Evolutionary conservation across 1,284 basidiomycete species (phyloP).

Genomic region (Microbotryomycetes sp.): DNA sequence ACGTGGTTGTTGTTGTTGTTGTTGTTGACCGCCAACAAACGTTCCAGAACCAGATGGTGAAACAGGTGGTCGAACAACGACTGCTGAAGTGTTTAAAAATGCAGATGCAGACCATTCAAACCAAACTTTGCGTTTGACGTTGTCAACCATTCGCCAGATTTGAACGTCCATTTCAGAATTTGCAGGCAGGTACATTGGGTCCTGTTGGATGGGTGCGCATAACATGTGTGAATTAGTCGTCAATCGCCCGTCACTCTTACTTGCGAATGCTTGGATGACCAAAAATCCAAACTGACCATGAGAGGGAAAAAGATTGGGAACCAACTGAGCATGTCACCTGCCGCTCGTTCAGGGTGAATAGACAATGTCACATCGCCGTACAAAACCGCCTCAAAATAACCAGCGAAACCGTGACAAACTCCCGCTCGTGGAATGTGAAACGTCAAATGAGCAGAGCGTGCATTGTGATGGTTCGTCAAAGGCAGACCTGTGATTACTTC

Average conservation of each 20-base stretch:
- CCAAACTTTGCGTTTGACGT: slow-evolving; percentile 71
- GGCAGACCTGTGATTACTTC: slow-evolving; percentile 41
- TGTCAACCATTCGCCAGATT: slow-evolving; percentile 87
- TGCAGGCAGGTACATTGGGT: slow-evolving; percentile 86
- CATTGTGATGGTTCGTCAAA: slow-evolving; percentile 45
- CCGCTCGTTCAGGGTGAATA: slow-evolving; percentile 84
- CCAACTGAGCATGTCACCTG: slow-evolving; percentile 97
- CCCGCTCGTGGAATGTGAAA: slow-evolving; percentile 94
- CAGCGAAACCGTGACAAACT: slow-evolving; percentile 91
- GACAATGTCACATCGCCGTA: slow-evolving; percentile 84
- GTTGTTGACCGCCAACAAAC: slow-evolving; percentile 1
- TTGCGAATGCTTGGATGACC: background rate
- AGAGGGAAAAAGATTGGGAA: slow-evolving; percentile 93
- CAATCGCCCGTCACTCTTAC: too few relatives aligned
- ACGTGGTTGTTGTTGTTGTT: background rate
- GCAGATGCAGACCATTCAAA: slow-evolving; percentile 97
- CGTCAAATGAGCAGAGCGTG: slow-evolving; percentile 50
- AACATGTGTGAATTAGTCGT: background rate
- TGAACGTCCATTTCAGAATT: slow-evolving; percentile 87
- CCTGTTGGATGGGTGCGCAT: slow-evolving; percentile 47
- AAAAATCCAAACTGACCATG: slow-evolving; percentile 50
- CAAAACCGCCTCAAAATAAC: slow-evolving; percentile 93
- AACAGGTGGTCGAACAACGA: slow-evolving; percentile 5
- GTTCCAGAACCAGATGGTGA: slow-evolving; percentile 2
- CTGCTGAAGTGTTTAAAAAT: slow-evolving; percentile 56